A percentile compares a stretch with the other conserved stretches of the same genome.
Conservation (phyloP, 108 stramenopile genomes). For the Skeletonema potamos region DNA sequence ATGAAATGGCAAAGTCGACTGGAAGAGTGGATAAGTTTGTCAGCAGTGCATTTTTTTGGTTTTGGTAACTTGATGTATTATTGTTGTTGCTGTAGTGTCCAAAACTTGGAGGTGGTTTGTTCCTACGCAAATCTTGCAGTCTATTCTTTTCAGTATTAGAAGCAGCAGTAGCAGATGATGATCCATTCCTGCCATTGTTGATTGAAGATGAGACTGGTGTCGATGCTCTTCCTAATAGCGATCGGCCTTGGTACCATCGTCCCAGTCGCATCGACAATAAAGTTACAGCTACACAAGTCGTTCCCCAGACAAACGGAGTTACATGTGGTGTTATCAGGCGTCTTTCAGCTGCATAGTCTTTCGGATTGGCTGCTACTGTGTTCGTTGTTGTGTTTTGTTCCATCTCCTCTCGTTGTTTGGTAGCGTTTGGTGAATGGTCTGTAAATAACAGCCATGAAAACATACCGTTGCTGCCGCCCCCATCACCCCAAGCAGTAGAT, state of each 20-base stretch:
- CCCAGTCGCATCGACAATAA: constrained; percentile 33
- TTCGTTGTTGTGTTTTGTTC: not conserved
- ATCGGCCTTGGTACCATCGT: constrained; percentile 20
- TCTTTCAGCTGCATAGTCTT: constrained; percentile 27
- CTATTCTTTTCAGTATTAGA: not conserved
- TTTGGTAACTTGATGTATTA: not conserved
- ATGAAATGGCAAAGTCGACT: constrained; percentile 33
- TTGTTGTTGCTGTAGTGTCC: not conserved
- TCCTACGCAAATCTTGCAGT: constrained; percentile 9
- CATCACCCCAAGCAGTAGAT: constrained; percentile 13
- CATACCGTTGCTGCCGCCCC: not conserved
- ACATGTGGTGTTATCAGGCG: constrained; percentile 18
- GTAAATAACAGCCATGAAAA: not conserved
- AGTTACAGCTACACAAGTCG: constrained; percentile 11
- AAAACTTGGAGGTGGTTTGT: not conserved
- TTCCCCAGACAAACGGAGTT: constrained; percentile 36
- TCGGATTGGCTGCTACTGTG: not conserved
- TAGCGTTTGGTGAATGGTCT: not conserved
- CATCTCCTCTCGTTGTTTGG: not conserved
- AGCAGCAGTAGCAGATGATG: not conserved
- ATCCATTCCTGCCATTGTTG: not conserved
- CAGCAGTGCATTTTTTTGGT: not conserved
- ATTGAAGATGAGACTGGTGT: not conserved
- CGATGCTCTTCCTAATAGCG: not conserved
- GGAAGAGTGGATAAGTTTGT: constrained; percentile 4